phyloP scores from a whole-genome alignment of 257 asterid genomes.

The Linaria vulgaris region DNA sequence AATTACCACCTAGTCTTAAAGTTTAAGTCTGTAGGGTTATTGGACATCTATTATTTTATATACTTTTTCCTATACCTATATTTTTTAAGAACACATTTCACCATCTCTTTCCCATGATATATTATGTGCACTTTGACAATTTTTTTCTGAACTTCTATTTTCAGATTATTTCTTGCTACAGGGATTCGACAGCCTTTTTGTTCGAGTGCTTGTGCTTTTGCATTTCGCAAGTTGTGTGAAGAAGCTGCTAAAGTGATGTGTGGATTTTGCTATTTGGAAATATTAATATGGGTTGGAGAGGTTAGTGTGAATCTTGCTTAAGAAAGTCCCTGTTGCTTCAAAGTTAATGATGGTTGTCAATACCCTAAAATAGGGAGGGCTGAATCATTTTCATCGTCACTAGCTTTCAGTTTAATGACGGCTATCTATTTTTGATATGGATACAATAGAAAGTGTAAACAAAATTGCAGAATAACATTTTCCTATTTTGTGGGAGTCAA shows the following conservation, averaged over 20 bases:
- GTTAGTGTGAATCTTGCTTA: constrained; percentile 41
- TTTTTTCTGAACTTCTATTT: constrained; percentile 34
- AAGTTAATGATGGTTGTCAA: neutral
- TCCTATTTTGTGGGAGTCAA: no score
- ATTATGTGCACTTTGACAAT: constrained; percentile 13
- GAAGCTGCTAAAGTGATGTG: constrained; percentile 61
- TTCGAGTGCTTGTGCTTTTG: constrained; percentile 69
- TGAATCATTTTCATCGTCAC: neutral
- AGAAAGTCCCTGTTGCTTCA: neutral
- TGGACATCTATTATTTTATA: no score
- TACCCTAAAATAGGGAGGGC: neutral
- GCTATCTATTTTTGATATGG: neutral
- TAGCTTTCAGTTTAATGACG: constrained; percentile 9
- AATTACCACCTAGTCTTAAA: no score
- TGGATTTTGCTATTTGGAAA: constrained; percentile 79
- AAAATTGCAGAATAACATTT: no score
- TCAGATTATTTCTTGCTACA: constrained; percentile 75
- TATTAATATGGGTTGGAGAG: constrained; percentile 89
- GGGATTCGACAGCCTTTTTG: constrained; percentile 72
- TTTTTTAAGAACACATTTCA: constrained; percentile 17
- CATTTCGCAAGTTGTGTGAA: constrained; percentile 81
- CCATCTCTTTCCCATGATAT: constrained; percentile 14
- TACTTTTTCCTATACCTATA: no score
- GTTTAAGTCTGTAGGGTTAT: no score
- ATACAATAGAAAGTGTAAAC: no score